These are phyloP conservation scores for Lagerstroemia speciosa DNA, from an alignment of 345 rosid species.

Conservation along the genomic window DNA sequence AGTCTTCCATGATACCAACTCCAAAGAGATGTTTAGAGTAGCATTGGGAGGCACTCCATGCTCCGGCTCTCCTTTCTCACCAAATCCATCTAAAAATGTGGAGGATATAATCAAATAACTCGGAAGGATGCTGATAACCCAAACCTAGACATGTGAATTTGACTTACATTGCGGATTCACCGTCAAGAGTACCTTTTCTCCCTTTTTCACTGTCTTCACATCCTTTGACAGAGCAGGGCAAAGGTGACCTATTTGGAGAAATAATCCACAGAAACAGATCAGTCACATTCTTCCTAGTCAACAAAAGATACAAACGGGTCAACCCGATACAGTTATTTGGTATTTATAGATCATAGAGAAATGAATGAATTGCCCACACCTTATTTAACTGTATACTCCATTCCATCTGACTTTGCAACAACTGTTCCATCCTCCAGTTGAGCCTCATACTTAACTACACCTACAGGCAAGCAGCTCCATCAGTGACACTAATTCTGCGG, in stretches of 20 bases:
- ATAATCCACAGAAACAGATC: not conserved
- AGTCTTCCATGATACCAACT: slow-evolving; percentile 79
- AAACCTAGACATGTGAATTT: not conserved
- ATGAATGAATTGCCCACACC: slow-evolving; percentile 29
- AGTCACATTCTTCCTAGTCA: not conserved
- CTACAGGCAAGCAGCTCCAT: slow-evolving; percentile 6
- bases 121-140: not conserved
- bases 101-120: slow-evolving; percentile 1
- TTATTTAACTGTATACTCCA: slow-evolving; percentile 65
- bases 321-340: not conserved
- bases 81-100: slow-evolving; percentile 70
- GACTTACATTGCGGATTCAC: slow-evolving; percentile 71
- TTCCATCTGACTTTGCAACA: slow-evolving; percentile 60
- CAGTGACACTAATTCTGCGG: not conserved
- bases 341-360: not conserved
- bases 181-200: slow-evolving; percentile 62
- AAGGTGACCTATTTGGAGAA: slow-evolving; percentile 43
- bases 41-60: slow-evolving; percentile 83
- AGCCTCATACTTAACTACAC: slow-evolving; percentile 69
- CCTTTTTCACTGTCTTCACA: slow-evolving; percentile 88
- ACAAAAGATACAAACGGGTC: not conserved
- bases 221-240: slow-evolving; percentile 77
- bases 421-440: slow-evolving; percentile 65
- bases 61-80: slow-evolving; percentile 72
- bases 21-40: slow-evolving; percentile 41